Evolutionary conservation across 2,329 filamentous ascomycete genomes (phyloP), one percentile per base, ranked within the genome.

Genomic region (Rhynchosporium secalis): DNA sequence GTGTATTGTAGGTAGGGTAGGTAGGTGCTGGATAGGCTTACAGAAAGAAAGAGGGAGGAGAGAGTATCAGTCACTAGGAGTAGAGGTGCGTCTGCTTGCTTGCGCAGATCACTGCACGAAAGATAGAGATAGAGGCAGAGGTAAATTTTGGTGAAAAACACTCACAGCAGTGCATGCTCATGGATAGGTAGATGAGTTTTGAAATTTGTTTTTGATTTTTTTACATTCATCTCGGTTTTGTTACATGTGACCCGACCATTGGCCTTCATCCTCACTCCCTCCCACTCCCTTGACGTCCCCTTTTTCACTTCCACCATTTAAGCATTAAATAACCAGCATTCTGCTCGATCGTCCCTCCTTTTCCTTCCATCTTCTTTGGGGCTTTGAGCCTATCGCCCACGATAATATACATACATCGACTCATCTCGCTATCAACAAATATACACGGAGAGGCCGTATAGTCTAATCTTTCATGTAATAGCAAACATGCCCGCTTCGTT

Each of bases 301-400:
- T 7, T 3, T 46, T 56, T 40, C 33, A 33, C 54, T 10, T 46
- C 40, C 43, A 58, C 56, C 56, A 38, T 58, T 58, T 58, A 58
- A 58, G 56, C 56, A 58, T 58, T 58, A 58, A 58, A 58, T 58
- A 58, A 58, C 56, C 56, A 48, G 56, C 56, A 48, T 58, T 58
- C 45, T 48, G 45, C 56, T 58, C 56, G 56, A 38, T 40, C 33
- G 15, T 13, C 45, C 29, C 26, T 52, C 29, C 33, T 31, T 15
- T 13, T 20, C 26, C 43, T 46, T 57, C 56, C 36, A n/a, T 13
- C 20, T 20, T 20, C 20, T 26, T 33, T 15, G 33, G 9, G 43
- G 33, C 31, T 31, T 48, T 26, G 10, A 58, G 56, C 45, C 20
- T 20, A 31, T 52, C 46, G 36, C 57, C 51, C 47, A 29, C 43